These are phyloP conservation scores for Durio zibethinus DNA, from an alignment of 345 rosid species.

Conservation along the genomic window DNA sequence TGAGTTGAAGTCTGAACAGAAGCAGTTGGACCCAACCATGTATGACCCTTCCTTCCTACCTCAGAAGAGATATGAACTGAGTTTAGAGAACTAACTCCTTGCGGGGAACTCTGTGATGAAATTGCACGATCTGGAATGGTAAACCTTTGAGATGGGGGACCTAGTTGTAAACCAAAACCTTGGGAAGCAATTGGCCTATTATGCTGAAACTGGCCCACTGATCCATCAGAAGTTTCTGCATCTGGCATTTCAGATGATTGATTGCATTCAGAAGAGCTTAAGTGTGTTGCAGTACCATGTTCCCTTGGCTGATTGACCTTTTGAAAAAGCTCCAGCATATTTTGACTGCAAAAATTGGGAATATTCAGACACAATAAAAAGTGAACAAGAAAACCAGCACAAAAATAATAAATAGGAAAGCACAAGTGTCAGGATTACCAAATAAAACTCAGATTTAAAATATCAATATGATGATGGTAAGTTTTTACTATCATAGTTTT, in stretches of 20 bases:
- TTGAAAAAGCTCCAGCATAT: constrained; percentile 89
- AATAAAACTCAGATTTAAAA: constrained; percentile 7
- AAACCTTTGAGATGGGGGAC: constrained; percentile 71
- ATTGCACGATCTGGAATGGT: constrained; percentile 31
- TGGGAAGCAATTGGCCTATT: constrained; percentile 59
- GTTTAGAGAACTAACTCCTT: constrained; percentile 26
- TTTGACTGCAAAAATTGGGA: constrained; percentile 49
- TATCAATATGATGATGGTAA: not conserved
- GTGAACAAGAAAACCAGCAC: not conserved
- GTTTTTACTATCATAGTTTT: not conserved
- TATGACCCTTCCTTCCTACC: constrained; percentile 36
- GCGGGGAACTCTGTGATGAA: constrained; percentile 40
- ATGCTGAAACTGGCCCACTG: constrained; percentile 49
- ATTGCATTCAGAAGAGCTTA: constrained; percentile 43
- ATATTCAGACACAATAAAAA: not conserved
- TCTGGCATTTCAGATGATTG: constrained; percentile 45
- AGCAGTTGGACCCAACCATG: constrained; percentile 44
- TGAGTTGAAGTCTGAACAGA: constrained; percentile 18
- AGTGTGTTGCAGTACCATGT: constrained; percentile 36
- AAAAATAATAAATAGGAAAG: not conserved
- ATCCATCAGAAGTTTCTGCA: constrained; percentile 50
- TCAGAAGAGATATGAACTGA: constrained; percentile 33
- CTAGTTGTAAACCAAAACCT: constrained; percentile 76
- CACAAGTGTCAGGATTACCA: not conserved
- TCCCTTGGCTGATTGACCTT: constrained; percentile 74